Evolutionary conservation across 129 eudicot species (phyloP), one percentile per base, ranked within the genome.

Genomic region (Rutidosis leptorrhynchoides): DNA sequence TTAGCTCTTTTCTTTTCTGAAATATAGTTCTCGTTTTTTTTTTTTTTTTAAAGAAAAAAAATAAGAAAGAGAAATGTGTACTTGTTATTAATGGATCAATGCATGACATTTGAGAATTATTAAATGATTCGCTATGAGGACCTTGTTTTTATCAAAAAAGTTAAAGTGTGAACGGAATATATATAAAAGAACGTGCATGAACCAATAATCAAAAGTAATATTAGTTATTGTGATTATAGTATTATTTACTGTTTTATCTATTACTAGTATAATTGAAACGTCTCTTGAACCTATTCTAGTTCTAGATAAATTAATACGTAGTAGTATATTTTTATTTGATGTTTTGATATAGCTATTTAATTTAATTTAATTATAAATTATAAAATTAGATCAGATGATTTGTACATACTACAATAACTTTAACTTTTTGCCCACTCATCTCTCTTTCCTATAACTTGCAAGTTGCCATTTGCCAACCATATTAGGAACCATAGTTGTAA

Each of bases 401-500:
- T 1, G 19, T 60, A 60, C 60, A 12, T 60, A 1, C n/a, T 4
- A 30, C 23, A 19, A 60, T 60, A n/a, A 64, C 23, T 45, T 42
- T 24, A 12, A 42, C 65, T 27, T 23, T 26, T 42, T 26, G 16
- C 28, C 20, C 17, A 15, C 46, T n/a, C 58, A 45, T 29, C 30
- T 65, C 45, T 25, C 57, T 23, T 40, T 2, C 30, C 20, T 65
- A 22, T 43, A 60, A 46, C 59, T 61, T 54, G 69, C 69, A 71
- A 40, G 33, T 62, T 51, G 70, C 56, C 35, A 40, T 24, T 62
- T 51, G 70, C 56, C 35, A 42, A 53, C 58, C 64, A 25, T 28
- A 12, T n/a, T 33, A 61, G 40, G 62, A 48, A 61, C 69, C 40
- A 7, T 48, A 23, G 52, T 60, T 72, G 71, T 73, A 40, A 65